phyloP scores from a whole-genome alignment of 179 eudicot species.

The Heliamphora pulchella region DNA sequence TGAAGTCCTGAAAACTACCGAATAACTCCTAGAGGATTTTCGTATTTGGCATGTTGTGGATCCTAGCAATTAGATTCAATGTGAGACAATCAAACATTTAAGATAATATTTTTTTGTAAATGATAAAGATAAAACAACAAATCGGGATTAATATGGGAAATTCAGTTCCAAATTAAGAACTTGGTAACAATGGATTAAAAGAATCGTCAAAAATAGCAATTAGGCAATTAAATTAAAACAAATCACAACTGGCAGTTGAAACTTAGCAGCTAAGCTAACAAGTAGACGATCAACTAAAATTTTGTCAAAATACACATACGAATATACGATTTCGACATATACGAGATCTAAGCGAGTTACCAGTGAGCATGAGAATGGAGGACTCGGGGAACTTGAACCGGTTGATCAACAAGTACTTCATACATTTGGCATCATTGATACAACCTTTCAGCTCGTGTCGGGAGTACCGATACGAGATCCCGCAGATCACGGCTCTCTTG shows the following conservation, averaged over 20 bases:
- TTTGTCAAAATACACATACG: neutral
- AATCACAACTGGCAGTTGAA: too few species aligned
- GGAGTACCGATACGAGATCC: constrained; percentile 47
- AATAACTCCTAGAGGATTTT: neutral
- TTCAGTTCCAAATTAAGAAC: too few species aligned
- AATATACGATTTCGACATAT: neutral
- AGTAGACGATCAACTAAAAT: neutral
- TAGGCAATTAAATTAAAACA: too few species aligned
- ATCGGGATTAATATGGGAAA: too few species aligned
- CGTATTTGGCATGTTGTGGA: neutral
- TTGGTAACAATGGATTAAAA: too few species aligned
- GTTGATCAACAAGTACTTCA: constrained; percentile 32
- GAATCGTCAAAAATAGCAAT: too few species aligned
- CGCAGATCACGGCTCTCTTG: constrained; percentile 72
- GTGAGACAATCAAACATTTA: too few species aligned
- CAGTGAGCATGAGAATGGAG: constrained; percentile 80
- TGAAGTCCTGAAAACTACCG: neutral
- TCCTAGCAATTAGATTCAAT: too few species aligned
- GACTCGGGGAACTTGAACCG: constrained; percentile 46
- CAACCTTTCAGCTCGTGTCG: constrained; percentile 42
- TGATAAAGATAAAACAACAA: too few species aligned
- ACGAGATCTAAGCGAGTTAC: constrained; percentile 23
- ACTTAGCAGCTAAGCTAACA: too few species aligned
- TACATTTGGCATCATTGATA: constrained; percentile 42
- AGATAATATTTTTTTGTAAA: too few species aligned